A percentile compares a stretch with the other conserved stretches of the same genome.
phyloP scores from a whole-genome alignment of 2,329 filamentous ascomycete species.

The Didymella keratinophila region DNA sequence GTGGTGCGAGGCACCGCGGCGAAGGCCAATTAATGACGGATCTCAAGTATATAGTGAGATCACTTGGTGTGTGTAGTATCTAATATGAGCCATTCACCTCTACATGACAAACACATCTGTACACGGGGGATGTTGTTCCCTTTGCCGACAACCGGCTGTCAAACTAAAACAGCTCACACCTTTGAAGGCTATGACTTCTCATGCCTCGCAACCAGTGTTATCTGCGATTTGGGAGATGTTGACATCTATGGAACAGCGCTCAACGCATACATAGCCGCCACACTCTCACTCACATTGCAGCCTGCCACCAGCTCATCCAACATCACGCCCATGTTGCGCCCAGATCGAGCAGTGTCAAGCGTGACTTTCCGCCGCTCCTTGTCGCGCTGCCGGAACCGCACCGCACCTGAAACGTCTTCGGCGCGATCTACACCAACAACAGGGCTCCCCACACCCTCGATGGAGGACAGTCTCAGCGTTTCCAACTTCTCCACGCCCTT shows the following conservation, averaged over 20 bases:
- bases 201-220: no score
- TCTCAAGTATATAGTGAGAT: background rate
- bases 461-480: conserved; percentile 16
- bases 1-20: background rate
- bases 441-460: conserved; percentile 11
- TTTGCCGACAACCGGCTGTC: no score
- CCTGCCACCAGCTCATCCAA: conserved; percentile 19
- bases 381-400: conserved; percentile 2
- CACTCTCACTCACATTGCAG: background rate
- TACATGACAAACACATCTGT: background rate
- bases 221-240: no score
- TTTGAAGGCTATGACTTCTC: no score
- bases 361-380: conserved; percentile 13
- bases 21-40: background rate
- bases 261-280: background rate
- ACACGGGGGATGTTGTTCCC: background rate
- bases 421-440: background rate
- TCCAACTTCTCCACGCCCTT: conserved; percentile 12
- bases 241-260: background rate
- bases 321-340: conserved; percentile 15
- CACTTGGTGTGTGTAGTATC: background rate
- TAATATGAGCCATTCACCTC: background rate
- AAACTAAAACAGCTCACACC: no score
- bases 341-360: conserved; percentile 9
- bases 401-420: background rate